Evolutionary conservation across 2,329 filamentous ascomycete species (phyloP), one percentile per base, ranked within the genome.

Genomic region (Penicillium expansum): DNA sequence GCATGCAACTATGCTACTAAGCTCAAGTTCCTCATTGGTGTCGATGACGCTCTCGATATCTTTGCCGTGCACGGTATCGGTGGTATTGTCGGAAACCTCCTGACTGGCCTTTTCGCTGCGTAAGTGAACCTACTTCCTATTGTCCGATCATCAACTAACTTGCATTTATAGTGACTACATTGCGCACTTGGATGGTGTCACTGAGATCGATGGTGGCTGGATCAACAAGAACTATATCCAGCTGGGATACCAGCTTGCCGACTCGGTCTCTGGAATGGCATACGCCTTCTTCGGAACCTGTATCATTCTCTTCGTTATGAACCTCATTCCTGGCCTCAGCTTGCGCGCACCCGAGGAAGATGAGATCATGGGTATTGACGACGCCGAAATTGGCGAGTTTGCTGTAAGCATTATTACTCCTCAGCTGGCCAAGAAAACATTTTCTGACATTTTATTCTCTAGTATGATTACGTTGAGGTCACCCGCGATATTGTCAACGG

Each of bases 1-100:
- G 86, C 89, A 52, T 91, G 90, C 80, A 95, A 96, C 76, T 95
- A 94, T 70, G 91, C 89, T 32, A 96, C 91, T 18, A 94, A 96
- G 79, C 82, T 96, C 68, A 96, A 96, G 78, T 95, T 93, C 74
- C 77, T 91, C 58, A 79, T 95, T 49, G 80, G 83, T 55, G 86
- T 92, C 64, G 91, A 96, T 68, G 91, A 96, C 67, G 90, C 90
- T 4, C 83, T 96, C 52, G 91, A 96, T 74, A 95, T 94, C 72
- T 94, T 93, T 68, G 90, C 90, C 20, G 90, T 92, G 11, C 90
- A 94, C 71, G 89, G 82, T 48, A 80, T 94, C 50, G 90, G 90
- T 48, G 90, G 90, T 44, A 73, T 93, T 14, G 86, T 92, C 48
- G 90, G 90, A 56, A 93, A 93, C 71, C 80, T 93, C 55, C 80